Evolutionary conservation across 2,329 filamentous ascomycete species (phyloP).

Genomic region (Scedosporium apiospermum): DNA sequence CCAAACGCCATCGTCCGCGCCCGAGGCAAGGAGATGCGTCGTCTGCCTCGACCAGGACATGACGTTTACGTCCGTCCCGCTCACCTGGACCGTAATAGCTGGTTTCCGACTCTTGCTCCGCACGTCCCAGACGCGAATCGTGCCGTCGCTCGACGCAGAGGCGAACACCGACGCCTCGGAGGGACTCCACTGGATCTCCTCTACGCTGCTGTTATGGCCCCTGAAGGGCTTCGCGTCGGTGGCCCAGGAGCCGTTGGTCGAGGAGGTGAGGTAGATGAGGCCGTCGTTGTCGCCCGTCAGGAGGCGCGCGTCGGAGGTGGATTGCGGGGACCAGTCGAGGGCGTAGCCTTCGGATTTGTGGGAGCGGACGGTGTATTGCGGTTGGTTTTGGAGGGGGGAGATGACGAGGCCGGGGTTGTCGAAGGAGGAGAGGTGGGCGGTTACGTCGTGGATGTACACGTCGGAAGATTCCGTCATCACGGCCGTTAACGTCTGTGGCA

Average conservation of each 20-base stretch:
- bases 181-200: slow-evolving; percentile 96
- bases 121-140: slow-evolving; percentile 91
- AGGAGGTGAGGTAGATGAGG: slow-evolving; percentile 77
- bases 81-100: slow-evolving; percentile 80
- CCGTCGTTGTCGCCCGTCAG: slow-evolving; percentile 88
- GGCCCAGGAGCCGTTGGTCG: slow-evolving; percentile 78
- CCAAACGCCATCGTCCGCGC: slow-evolving; percentile 89
- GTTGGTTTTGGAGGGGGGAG: slow-evolving; percentile 77
- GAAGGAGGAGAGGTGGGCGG: slow-evolving; percentile 79
- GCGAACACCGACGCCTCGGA: slow-evolving; percentile 90
- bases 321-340: slow-evolving; percentile 79
- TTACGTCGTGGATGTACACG: slow-evolving; percentile 89
- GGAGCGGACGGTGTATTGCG: slow-evolving; percentile 75
- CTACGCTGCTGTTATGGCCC: slow-evolving; percentile 76
- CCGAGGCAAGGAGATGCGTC: slow-evolving; percentile 79
- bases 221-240: slow-evolving; percentile 77
- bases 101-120: slow-evolving; percentile 81
- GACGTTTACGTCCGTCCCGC: slow-evolving; percentile 83
- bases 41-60: slow-evolving; percentile 91
- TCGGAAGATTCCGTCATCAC: slow-evolving; percentile 86
- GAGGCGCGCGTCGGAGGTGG: slow-evolving; percentile 56
- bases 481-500: slow-evolving; percentile 71
- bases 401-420: slow-evolving; percentile 79
- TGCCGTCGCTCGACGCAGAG: slow-evolving; percentile 88
- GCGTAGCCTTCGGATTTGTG: slow-evolving; percentile 94